Conservation (phyloP, 371 early-diverging fungal species). For the Apophysomyces trapeziformis region DNA sequence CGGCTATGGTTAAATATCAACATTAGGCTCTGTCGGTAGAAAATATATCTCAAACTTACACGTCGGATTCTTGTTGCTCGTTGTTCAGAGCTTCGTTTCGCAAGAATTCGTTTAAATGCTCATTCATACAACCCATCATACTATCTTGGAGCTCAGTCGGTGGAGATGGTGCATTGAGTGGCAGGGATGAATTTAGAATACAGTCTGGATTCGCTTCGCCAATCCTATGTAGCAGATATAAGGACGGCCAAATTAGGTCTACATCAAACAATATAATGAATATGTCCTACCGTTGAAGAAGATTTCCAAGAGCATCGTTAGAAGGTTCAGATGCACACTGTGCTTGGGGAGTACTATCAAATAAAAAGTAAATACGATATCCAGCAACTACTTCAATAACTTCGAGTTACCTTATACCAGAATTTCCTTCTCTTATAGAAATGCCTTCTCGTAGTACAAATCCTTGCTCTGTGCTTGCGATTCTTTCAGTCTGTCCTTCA, state of each 20-base stretch:
- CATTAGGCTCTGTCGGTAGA: neutral
- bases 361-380: neutral
- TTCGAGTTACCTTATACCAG: neutral
- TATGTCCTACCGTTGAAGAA: constrained; percentile 46
- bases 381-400: neutral
- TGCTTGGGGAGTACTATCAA: neutral
- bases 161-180: constrained; percentile 54
- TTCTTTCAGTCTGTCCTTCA: neutral
- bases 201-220: constrained; percentile 71
- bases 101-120: constrained; percentile 57
- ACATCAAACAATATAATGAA: neutral
- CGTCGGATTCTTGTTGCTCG: constrained; percentile 38
- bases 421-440: neutral
- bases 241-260: neutral
- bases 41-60: constrained; percentile 26
- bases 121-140: constrained; percentile 43
- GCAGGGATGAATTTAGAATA: constrained; percentile 47
- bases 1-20: constrained; percentile 22
- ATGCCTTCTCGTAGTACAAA: constrained; percentile 6
- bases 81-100: constrained; percentile 55
- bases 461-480: constrained; percentile 11
- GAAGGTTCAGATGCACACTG: neutral
- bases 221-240: constrained; percentile 39
- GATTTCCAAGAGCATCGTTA: constrained; percentile 46
- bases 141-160: constrained; percentile 34